Evolutionary conservation across 2,329 filamentous ascomycete genomes (phyloP), one percentile per base, ranked within the genome.

Genomic region (Diaporthe destruens): DNA sequence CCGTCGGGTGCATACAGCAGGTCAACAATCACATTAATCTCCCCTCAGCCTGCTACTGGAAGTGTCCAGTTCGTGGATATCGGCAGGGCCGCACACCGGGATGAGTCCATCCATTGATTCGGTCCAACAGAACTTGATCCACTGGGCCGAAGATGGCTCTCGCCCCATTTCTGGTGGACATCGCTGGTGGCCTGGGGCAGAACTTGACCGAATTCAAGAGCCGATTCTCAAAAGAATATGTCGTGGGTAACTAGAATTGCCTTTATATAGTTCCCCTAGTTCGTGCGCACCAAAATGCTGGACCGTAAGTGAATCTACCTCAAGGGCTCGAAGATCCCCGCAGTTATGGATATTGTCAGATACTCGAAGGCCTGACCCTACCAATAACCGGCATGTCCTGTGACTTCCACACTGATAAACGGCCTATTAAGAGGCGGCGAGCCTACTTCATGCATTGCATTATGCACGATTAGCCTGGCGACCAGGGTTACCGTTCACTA

Each of bases 171-270:
- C 72, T 84, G 3, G 80, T 83, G 1, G 82, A 84, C 53, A 73
- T 84, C 11, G 82, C 78, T 39, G 81, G 82, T 8, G 77, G 77
- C 3, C 71, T 80, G 5, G 82, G 82, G 0, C 80, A 83, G 55
- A 80, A 84, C 57, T 71, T 83, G 6, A 76, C 76, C 16, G 79
- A 80, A 47, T 82, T 83, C 34, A 67, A 75, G 29, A 42, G 69
- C 9, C 53, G 71, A 36, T 76, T 73, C 42, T 75, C 76, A 5
- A 56, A 72, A 32, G 59, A 73, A 6, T 69, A 72, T 6, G 77
- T 77, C 20, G 74, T 73, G 59, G n/a, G n/a, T n/a, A n/a, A 72
- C 77, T 12, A 71, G 77, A 25, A 72, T 78, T 12, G 74, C 78
- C 51, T 76, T 77, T 42, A 72, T 73, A 29, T 72, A 68, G 2